These are phyloP conservation scores for Claviceps sp. DNA, from an alignment of 2,329 filamentous ascomycete species.

Conservation along the genomic window DNA sequence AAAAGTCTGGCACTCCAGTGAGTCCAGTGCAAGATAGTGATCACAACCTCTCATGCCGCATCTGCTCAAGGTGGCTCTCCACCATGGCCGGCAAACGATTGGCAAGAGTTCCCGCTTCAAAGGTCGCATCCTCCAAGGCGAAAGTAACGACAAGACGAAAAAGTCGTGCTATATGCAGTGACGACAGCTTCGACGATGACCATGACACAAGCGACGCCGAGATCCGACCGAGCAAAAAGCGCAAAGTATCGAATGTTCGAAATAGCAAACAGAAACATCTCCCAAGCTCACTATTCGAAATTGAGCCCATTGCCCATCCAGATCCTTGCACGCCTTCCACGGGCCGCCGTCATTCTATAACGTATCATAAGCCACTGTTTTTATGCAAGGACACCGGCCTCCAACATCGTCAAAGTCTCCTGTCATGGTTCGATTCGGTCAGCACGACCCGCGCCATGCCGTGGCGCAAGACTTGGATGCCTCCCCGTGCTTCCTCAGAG, in stretches of 20 bases:
- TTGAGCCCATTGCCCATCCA: background rate
- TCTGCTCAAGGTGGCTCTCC: background rate
- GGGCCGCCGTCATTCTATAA: slow-evolving; percentile 8
- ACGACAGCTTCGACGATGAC: slow-evolving; percentile 1
- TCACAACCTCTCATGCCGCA: background rate
- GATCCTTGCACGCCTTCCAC: slow-evolving; percentile 7
- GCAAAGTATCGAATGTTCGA: slow-evolving; percentile 3
- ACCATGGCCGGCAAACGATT: slow-evolving; percentile 4
- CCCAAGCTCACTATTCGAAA: slow-evolving; percentile 5
- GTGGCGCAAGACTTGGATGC: slow-evolving; percentile 45
- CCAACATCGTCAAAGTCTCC: slow-evolving; percentile 23
- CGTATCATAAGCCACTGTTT: slow-evolving; percentile 38
- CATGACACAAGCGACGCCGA: background rate
- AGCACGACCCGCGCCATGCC: slow-evolving; percentile 38
- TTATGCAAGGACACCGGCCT: slow-evolving; percentile 24
- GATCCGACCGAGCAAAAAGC: slow-evolving; percentile 4
- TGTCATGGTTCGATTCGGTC: slow-evolving; percentile 38
- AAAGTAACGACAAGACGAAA: background rate
- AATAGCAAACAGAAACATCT: background rate
- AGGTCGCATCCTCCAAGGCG: background rate
- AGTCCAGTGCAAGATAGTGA: background rate
- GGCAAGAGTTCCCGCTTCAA: background rate
- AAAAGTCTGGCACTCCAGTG: background rate
- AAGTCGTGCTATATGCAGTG: background rate
- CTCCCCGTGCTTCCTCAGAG: slow-evolving; percentile 13